Evolutionary conservation across 257 asterid genomes (phyloP).

Genomic region (Rubia yunnanensis): DNA sequence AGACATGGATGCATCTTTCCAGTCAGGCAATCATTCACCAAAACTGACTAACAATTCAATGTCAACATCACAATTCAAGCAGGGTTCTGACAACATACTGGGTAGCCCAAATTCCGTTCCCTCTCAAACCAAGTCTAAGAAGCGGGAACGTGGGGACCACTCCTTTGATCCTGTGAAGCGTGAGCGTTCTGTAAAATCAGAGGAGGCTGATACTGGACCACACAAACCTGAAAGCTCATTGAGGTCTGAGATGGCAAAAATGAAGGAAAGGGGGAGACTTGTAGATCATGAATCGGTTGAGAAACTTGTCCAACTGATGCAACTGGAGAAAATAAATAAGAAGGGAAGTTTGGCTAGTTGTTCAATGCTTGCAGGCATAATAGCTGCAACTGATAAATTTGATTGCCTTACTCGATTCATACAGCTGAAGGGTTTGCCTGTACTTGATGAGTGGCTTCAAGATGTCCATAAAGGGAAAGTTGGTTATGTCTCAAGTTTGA

Average conservation of each 20-base stretch:
- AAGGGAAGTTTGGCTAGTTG: constrained; percentile 60
- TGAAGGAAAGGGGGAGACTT: constrained; percentile 71
- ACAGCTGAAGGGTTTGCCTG: constrained; percentile 61
- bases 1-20: constrained; percentile 69
- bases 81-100: constrained; percentile 51
- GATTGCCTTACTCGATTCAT: constrained; percentile 75
- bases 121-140: constrained; percentile 68
- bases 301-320: constrained; percentile 76
- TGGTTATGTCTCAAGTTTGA: constrained; percentile 11
- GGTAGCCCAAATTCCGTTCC: constrained; percentile 45
- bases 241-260: constrained; percentile 54
- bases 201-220: constrained; percentile 39
- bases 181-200: constrained; percentile 50
- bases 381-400: constrained; percentile 67
- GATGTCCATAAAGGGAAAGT: constrained; percentile 69
- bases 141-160: constrained; percentile 82
- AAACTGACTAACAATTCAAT: constrained; percentile 52
- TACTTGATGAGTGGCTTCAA: constrained; percentile 92
- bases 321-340: constrained; percentile 42
- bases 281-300: constrained; percentile 71
- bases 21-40: constrained; percentile 76
- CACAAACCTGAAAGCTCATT: constrained; percentile 38
- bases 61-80: constrained; percentile 50
- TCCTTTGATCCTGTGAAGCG: constrained; percentile 54
- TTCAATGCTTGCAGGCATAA: constrained; percentile 57